A percentile compares a stretch with the other conserved stretches of the same genome.
These are phyloP conservation scores for Boechera divaricarpa DNA, from an alignment of 345 rosid genomes.

Conservation along the genomic window DNA sequence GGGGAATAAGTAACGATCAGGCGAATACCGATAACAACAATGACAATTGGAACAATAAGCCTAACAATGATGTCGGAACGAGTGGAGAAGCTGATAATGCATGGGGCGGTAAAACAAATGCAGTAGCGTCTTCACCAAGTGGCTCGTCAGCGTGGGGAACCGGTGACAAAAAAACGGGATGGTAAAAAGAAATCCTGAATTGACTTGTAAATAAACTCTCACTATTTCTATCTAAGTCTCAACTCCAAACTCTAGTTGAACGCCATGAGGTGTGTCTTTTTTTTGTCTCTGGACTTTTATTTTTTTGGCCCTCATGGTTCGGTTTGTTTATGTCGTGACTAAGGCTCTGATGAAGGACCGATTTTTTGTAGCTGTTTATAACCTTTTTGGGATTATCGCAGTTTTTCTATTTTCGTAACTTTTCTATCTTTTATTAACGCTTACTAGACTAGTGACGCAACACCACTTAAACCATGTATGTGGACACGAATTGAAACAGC, in stretches of 20 bases:
- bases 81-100: conserved; percentile 28
- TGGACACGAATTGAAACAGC: not conserved
- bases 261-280: conserved; percentile 10
- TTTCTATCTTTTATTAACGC: not conserved
- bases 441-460: not conserved
- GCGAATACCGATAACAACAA: conserved; percentile 24
- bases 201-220: conserved; percentile 24
- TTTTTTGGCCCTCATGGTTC: not conserved
- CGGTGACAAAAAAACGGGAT: conserved; percentile 25
- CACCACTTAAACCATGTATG: not conserved
- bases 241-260: not conserved
- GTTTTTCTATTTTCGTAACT: not conserved
- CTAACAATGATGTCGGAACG: conserved; percentile 14
- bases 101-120: conserved; percentile 31
- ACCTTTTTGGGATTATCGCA: not conserved
- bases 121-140: conserved; percentile 27
- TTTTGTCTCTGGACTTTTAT: not conserved
- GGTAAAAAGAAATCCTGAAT: conserved; percentile 20
- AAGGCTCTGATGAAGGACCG: conserved; percentile 5
- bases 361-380: conserved; percentile 25
- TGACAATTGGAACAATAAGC: conserved; percentile 36
- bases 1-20: conserved; percentile 35
- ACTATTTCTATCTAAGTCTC: conserved; percentile 18
- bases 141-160: conserved; percentile 27
- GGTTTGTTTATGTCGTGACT: conserved; percentile 21